These are phyloP conservation scores for Hemisphaericaspora lyxosophila DNA, from an alignment of 1,139 yeast species.

Conservation along the genomic window DNA sequence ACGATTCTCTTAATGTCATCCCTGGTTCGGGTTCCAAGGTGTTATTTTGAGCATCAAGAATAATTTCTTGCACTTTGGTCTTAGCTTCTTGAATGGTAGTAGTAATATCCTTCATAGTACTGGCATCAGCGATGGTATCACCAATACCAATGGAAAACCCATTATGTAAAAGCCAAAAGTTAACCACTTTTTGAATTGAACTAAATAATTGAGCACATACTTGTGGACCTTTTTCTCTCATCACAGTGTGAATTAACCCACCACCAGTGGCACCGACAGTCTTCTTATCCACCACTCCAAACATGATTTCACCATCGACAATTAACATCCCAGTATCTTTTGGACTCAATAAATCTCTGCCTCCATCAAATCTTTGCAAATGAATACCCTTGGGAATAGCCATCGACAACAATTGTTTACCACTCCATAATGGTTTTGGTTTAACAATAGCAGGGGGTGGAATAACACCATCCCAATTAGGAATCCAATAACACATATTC, in stretches of 20 bases:
- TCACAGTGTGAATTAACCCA: constrained; percentile 93
- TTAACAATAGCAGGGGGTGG: constrained; percentile 95
- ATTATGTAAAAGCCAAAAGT: constrained; percentile 93
- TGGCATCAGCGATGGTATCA: constrained; percentile 98
- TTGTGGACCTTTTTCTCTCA: constrained; percentile 95
- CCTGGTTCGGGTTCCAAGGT: constrained; percentile 94
- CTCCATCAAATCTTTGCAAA: constrained; percentile 88
- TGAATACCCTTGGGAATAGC: constrained; percentile 96
- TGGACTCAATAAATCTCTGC: constrained; percentile 79
- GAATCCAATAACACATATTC: constrained; percentile 97
- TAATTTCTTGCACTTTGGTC: constrained; percentile 88
- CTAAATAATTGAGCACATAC: constrained; percentile 90
- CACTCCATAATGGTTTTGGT: constrained; percentile 97
- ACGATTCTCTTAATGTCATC: constrained; percentile 98
- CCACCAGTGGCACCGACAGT: constrained; percentile 99
- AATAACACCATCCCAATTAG: constrained; percentile 97
- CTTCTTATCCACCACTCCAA: constrained; percentile 96
- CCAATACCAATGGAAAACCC: constrained; percentile 99
- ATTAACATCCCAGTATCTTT: constrained; percentile 91
- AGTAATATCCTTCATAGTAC: constrained; percentile 90
- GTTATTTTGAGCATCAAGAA: constrained; percentile 87
- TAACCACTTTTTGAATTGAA: constrained; percentile 90
- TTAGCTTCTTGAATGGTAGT: constrained; percentile 92
- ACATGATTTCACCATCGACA: constrained; percentile 89
- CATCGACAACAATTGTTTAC: constrained; percentile 88